Base-by-base conservation (phyloP, 1,284 basidiomycete species). In the Pisolithus thermaeus region DNA sequence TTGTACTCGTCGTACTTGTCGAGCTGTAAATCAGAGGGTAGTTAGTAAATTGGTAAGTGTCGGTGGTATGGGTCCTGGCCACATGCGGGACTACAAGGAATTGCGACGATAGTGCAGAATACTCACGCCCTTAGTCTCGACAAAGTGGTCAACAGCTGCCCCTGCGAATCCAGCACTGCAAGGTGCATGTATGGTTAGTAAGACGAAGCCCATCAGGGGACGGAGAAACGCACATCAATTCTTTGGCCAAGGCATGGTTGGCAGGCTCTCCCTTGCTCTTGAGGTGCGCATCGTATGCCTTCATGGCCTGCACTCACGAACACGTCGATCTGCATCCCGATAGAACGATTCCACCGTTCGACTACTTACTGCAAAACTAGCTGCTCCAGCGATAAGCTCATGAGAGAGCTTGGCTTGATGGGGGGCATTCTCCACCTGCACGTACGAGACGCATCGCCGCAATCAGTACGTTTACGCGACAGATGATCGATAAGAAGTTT, bases 121-220 rank as follows among this genome's bases (percentile, higher is more conserved):
- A 52, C 51, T 36, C 44, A 52, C 51, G 7, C 80, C 79, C 58
- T 77, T 78, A 55, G 77, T 78, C 61, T 82, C 79, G 4, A 74
- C 56, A 0, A 73, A 56, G 37, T 61, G 70, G 52, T 74, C 72
- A 50, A 82, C 59, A 62, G 78, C 76, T 3, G 66, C 70, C 43
- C 74, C 81, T 38, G 63, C 54, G 9, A 75, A 61, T 30, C 30
- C 64, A 9, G 62, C 64, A 28, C 67, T 65, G 18, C 46, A 23
- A 5, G 66, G 73, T 48, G 75, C 5, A 73, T 25, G 76, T 76
- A 49, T 7, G 23, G 11, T 11, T 4, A 30, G 20, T n/a, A 12
- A 6, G 8, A 23, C 14, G n/a, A 27, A 20, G 27, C 14, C 30
- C 22, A 20, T 3, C 20, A 14, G 3, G 23, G 42, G 22, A 5